Evolutionary conservation across 106 monocot species (phyloP).

Genomic region (Chionographis japonica): DNA sequence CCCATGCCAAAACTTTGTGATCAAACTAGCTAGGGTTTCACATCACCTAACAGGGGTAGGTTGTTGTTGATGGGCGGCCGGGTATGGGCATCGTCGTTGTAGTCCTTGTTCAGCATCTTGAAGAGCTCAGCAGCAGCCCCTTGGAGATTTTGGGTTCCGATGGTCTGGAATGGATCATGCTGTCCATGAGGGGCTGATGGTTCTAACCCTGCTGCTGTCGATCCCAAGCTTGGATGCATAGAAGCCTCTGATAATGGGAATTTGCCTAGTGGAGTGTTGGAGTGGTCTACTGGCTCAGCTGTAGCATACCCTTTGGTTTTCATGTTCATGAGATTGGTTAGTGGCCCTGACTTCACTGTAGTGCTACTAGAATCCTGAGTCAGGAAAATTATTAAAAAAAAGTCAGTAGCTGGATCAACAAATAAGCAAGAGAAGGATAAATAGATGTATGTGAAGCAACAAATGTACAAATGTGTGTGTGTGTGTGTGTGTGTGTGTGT

Average conservation of each 20-base stretch:
- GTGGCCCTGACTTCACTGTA: not conserved
- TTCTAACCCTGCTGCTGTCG: not conserved
- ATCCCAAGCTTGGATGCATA: not conserved
- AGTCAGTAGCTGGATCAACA: no score
- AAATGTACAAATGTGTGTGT: no score
- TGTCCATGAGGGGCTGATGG: no score
- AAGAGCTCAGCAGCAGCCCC: not conserved
- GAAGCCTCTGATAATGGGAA: not conserved
- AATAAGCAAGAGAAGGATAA: no score
- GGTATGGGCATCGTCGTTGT: not conserved
- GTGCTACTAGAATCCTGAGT: not conserved
- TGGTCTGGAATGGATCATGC: no score
- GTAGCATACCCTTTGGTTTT: not conserved
- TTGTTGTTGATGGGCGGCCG: constrained; percentile 9
- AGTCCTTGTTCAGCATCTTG: constrained; percentile 12
- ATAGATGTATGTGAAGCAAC: no score
- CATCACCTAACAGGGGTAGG: no score
- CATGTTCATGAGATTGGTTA: not conserved
- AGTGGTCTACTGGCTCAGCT: not conserved
- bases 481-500: no score
- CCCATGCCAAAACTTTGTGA: no score
- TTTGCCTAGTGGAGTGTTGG: not conserved
- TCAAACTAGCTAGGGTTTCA: no score
- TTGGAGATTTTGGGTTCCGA: not conserved
- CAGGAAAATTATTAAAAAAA: not conserved